Base-by-base conservation (phyloP, 2,329 filamentous ascomycete species). In the Fusarium fracticaudum region DNA sequence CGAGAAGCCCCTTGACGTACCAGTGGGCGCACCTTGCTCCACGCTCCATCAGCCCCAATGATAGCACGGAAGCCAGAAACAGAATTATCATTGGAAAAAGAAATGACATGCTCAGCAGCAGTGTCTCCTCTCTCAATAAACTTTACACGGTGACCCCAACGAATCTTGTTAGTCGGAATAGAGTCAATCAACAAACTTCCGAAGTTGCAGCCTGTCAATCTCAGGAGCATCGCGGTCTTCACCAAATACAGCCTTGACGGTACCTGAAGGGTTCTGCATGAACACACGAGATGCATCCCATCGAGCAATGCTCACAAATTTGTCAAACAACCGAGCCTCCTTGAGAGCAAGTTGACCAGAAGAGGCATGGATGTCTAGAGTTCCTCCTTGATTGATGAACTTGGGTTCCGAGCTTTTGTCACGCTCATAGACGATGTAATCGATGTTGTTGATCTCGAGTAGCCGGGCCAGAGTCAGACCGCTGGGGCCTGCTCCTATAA, bases 311-410 rank as follows among this genome's bases (percentile, higher is more conserved):
- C 83, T 80, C 11, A 80, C 67, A 76, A 89, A 90, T 22, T 85
- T 80, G 3, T 85, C 83, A 75, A 81, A 86, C 10, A 90, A 79
- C 0, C 83, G 84, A 6, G 86, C 86, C 50, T 86, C 84, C 50
- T 83, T 83, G 50, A 90, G 76, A 1, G 87, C 87, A 2, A 81
- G 78, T 45, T 89, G 84, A 1, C 88, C 88, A 1, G 85, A 85
- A 3, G 80, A 72, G 0, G 82, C 82, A 69, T 90, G 87, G 15
- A 91, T 80, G 70, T 90, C 88, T 4, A 91, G 83, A 22, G 81
- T 86, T 10, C 88, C 87, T 22, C 66, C 66, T 31, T 69, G 87
- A 86, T 75, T 83, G 81, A 17, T 64, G 20, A 35, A 61, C 17
- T 9, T 82, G 79, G 15, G 79, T 48, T 33, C 86, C 81, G 58